Base-by-base conservation (phyloP, 345 rosid species). In the Crucihimalaya himalaica region DNA sequence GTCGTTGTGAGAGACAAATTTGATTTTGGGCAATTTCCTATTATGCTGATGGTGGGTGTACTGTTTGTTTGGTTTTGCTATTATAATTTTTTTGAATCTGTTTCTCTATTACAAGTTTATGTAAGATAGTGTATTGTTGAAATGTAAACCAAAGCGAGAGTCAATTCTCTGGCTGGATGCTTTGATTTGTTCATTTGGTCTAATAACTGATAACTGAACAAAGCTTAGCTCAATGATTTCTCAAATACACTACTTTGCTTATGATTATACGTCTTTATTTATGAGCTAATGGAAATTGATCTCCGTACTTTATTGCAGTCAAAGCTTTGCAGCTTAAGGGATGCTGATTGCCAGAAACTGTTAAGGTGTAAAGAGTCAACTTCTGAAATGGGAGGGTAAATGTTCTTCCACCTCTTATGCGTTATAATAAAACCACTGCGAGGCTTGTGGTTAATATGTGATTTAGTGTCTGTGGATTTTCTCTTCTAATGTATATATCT, bases 381-480 rank as follows among this genome's bases (percentile, higher is more conserved):
- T 5, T 73, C 88, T 53, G 99, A 92, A 85, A 79, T 88, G 88
- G 99, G 97, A 70, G 97, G 97, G 97, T 95, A 83, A 87, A 88
- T 86, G 60, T 75, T 54, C 27, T 65, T 39, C 56, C 54, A 37
- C 55, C 54, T 62, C 16, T 40, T 14, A 35, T 51, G 12, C 19
- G 8, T 58, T 51, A 39, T 46, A 54, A 69, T 47, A 65, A 21
- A 47, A 20, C 63, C 76, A 47, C 32, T 50, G 27, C 5, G 18
- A 51, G 51, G 66, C 51, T 51, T 35, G 34, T 74, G 8, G 70
- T 18, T 25, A 8, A 37, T 66, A 29, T 54, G 21, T 42, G 5
- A 48, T 61, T 60, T 55, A 25, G 16, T 62, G n/a, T 35, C 55
- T 67, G 56, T 23, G 56, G 50, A 15, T 46, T 37, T 8, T 46